Base-by-base conservation (phyloP, 176 grass and related monocot genomes). In the Eleusine indica region DNA sequence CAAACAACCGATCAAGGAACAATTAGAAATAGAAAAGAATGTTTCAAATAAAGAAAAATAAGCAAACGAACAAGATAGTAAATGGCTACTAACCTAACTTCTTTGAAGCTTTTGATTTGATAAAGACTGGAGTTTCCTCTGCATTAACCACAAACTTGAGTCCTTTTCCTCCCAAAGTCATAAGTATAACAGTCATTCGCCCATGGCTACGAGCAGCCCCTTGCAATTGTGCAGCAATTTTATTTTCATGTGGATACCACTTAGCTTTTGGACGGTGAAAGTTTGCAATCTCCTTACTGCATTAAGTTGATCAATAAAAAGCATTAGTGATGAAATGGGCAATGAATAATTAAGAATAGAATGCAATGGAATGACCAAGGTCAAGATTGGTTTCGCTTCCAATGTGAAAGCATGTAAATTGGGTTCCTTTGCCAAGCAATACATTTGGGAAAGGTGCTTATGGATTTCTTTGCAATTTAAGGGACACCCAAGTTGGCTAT, bases 211-310 rank as follows among this genome's bases (percentile, higher is more conserved):
- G 83, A 85, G 83, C 82, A 87, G 51, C 25, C 83, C 91, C 87
- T 92, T 89, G 87, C 37, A 90, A 77, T 29, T 88, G 51, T 46
- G 87, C 87, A 72, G 89, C 93, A 88, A 88, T 72, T 92, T 95
- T 89, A 86, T 98, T 98, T 81, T 90, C 82, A 87, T 88, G 91
- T 58, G 96, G 96, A 79, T 90, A 95, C 96, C 96, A 98, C 74
- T 94, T 90, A 76, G 89, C 89, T 93, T 80, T 98, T 83, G 96
- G 96, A 63, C 93, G 90, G 86, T 95, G 96, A 83, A 98, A 95
- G 75, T 95, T 92, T 67, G 91, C 80, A 39, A 95, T 94, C 80
- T 98, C 96, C 88, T 95, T 95, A 43, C 96, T 98, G 93, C 80
- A 82, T 17, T 83, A 67, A 65, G 63, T 76, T 42, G 17, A 69